Evolutionary conservation across 176 grass and related monocot genomes (phyloP), one percentile per base, ranked within the genome.

Genomic region (Triticum timopheevii): DNA sequence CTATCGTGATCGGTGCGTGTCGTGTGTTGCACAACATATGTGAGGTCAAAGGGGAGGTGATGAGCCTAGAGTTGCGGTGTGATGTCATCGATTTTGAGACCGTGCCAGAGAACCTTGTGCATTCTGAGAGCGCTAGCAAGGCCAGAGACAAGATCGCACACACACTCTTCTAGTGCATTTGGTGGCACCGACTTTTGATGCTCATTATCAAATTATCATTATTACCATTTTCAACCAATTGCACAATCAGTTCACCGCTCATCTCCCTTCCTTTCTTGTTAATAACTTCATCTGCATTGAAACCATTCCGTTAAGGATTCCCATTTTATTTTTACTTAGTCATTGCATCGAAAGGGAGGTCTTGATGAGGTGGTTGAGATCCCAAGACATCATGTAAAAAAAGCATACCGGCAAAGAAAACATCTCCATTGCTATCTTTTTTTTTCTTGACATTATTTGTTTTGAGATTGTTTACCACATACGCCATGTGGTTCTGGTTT

Each of bases 1-100:
- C 91, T 47, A 72, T 78, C 7, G 85, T 90, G 65, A 86, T 93
- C 5, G 91, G 77, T 34, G 91, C 88, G 56, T 93, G 91, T 86
- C 90, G 82, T 78, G 91, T 93, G 85, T 82, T 93, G 25, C 91
- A 93, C 85, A 93, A 93, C 72, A 82, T 90, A 38, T 93, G 91
- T 19, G 91, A 93, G 85, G 28, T 81, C 0, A 23, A 65, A 16
- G 75, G 83, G n/a, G 91, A 93, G 78, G 65, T 52, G 64, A 81
- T 93, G 81, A 85, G 84, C 42, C 88, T 85, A 13, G 82, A 66
- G 4, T 82, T 90, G 52, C 36, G 66, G 1, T 93, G 36, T 58
- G 85, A 88, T 67, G 72, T 74, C 71, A 49, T 27, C 3, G 71
- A 74, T 23, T 10, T 17, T 13, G 71, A 82, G 56, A 86, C 83